Evolutionary conservation across 2,329 filamentous ascomycete species (phyloP), one percentile per base, ranked within the genome.

Genomic region (Diaporthe sp.): DNA sequence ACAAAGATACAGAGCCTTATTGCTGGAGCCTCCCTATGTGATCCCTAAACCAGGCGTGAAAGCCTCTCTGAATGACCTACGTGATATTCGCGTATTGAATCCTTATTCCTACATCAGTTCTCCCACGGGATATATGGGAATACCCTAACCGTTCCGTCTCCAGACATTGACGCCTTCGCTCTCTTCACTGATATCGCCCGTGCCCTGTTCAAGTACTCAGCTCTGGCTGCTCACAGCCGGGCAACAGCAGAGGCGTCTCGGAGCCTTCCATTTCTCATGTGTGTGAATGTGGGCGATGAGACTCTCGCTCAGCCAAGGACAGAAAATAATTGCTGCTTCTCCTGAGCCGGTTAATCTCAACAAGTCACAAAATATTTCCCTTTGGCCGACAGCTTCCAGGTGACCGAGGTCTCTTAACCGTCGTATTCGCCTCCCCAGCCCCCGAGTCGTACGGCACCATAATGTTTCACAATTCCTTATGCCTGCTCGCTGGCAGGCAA

Each of bases 361-460:
- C n/a, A 8, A 20, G n/a, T 55, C n/a, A 53, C n/a, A n/a, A 22
- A 42, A 42, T 55, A 1, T n/a, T 22, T 39, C 34, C 31, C n/a
- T 42, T 12, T 42, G 65, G 49, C 65, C 22, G 22, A 51, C 15
- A 51, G 47, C 34, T 22, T 39, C 34, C 8, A 42, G 20, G 44
- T 4, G n/a, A 55, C 34, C 42, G 39, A 49, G 44, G 42, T 34
- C 17, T 34, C 17, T 34, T n/a, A 5, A 67, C 42, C n/a, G 65
- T 39, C 34, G 49, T 42, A 28, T 53, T 70, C 65, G 47, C 15
- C n/a, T 70, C 13, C 34, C 22, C 65, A 70, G 49, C 49, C 55
- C 37, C 65, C 34, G 49, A 70, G 65, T 55, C 65, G 65, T 70
- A 55, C 65, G 10, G 34, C 42, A 42, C 65, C 65, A 70, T n/a